Evolutionary conservation across 352 stramenopile species (phyloP).

Genomic region (Globisporangium irregulare): DNA sequence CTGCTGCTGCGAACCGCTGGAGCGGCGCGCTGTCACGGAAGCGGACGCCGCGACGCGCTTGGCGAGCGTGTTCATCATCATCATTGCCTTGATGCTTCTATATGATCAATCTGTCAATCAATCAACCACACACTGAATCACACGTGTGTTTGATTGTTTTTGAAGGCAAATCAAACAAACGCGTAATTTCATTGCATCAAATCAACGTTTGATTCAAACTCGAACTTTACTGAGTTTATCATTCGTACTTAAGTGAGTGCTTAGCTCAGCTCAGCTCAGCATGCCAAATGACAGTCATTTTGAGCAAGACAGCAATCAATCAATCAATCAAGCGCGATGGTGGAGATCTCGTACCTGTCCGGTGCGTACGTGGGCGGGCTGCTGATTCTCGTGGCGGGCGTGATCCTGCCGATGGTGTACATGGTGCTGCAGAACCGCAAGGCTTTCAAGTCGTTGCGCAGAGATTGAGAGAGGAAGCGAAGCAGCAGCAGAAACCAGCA

Average conservation of each 20-base stretch:
- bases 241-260: neutral
- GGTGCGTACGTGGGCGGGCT: slow-evolving; percentile 67
- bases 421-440: slow-evolving; percentile 89
- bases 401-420: slow-evolving; percentile 78
- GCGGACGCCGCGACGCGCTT: slow-evolving; percentile 2
- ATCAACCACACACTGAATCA: slow-evolving; percentile 12
- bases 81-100: neutral
- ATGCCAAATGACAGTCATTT: neutral
- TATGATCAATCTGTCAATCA: neutral
- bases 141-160: slow-evolving; percentile 8
- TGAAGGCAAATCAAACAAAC: neutral
- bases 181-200: neutral
- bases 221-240: neutral
- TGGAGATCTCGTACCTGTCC: slow-evolving; percentile 66
- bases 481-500: neutral
- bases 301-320: neutral
- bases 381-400: slow-evolving; percentile 59
- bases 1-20: neutral
- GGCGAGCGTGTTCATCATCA: slow-evolving; percentile 1
- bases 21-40: neutral
- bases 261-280: neutral
- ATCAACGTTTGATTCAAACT: neutral
- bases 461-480: slow-evolving; percentile 36
- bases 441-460: slow-evolving; percentile 77
- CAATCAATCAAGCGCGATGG: slow-evolving; percentile 15